Evolutionary conservation across 257 asterid genomes (phyloP), one percentile per base, ranked within the genome.

Genomic region (Primulina tabacum): DNA sequence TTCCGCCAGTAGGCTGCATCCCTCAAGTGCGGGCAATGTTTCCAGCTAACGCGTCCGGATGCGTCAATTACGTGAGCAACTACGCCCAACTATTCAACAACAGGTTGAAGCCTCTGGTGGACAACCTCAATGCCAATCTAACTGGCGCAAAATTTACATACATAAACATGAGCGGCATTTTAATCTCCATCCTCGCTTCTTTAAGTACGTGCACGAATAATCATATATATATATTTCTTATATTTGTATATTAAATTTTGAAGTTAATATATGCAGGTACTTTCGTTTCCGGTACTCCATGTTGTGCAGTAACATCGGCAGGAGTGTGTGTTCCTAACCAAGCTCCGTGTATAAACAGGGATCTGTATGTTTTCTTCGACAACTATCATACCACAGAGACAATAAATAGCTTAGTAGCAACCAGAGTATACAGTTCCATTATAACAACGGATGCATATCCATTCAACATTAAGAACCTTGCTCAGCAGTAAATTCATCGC

Each of bases 1-100:
- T 83, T 1, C 81, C 84, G 0, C 37, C 56, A 12, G 5, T 89
- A 30, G 96, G 96, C 5, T 85, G 92, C 59, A 2, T 64, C 30
- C 90, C 88, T n/a, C 77, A 71, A 24, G 75, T 29, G 24, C 2
- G 78, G 35, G 14, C 43, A 3, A 32, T 6, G 1, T 68, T 28
- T 64, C 75, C 84, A 3, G 68, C 80, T 0, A 82, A 81, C 18
- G 85, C 78, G 62, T 16, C 83, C 2, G 38, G 65, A 12, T 89
- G 94, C 30, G 90, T 82, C 1, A 82, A 73, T 30, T 60, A 37
- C 40, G 72, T 86, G 12, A 87, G 84, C 34, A 35, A 21, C 0
- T 81, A 70, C 0, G 89, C 63, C 4, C 71, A 56, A 0, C n/a
- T 76, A 50, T 87, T 81, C 71, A 84, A 87, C 26, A 8, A 60